Percentiles rank a stretch among this genome's conserved stretches.
Evolutionary conservation across 495 filamentous ascomycete genomes (phyloP).

Genomic region (Aspergillus ostianus): DNA sequence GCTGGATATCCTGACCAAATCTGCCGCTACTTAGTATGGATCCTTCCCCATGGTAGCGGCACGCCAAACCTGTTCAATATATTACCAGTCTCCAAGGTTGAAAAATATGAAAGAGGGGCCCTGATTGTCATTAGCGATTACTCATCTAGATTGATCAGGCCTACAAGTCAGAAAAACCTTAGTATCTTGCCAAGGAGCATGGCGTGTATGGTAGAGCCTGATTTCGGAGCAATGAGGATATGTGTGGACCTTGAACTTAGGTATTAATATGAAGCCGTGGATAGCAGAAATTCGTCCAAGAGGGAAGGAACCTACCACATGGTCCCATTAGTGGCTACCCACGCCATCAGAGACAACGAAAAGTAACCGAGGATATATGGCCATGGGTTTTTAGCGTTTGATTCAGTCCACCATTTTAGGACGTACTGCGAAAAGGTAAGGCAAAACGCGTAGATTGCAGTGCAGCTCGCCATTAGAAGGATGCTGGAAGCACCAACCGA

Average conservation of each 20-base stretch:
- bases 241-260: not conserved
- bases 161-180: no score
- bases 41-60: no score
- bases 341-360: slow-evolving; percentile 12
- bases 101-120: slow-evolving; percentile 1
- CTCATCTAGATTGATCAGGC: no score
- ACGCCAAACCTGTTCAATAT: slow-evolving; percentile 1
- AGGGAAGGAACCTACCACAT: not conserved
- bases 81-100: not conserved
- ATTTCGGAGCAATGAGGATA: not conserved
- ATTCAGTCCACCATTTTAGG: slow-evolving; percentile 15
- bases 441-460: slow-evolving; percentile 11
- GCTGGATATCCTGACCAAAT: not conserved
- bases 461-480: slow-evolving; percentile 3
- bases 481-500: not conserved
- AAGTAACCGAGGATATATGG: slow-evolving; percentile 10
- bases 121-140: not conserved
- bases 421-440: slow-evolving; percentile 13
- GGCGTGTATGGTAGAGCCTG: not conserved
- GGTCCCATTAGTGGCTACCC: slow-evolving; percentile 1
- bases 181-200: no score
- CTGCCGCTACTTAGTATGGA: not conserved
- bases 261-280: not conserved
- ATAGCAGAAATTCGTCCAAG: not conserved
- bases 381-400: not conserved